Evolutionary conservation across 805 yeast genomes (phyloP).

Genomic region (Kuraishia ogatae): DNA sequence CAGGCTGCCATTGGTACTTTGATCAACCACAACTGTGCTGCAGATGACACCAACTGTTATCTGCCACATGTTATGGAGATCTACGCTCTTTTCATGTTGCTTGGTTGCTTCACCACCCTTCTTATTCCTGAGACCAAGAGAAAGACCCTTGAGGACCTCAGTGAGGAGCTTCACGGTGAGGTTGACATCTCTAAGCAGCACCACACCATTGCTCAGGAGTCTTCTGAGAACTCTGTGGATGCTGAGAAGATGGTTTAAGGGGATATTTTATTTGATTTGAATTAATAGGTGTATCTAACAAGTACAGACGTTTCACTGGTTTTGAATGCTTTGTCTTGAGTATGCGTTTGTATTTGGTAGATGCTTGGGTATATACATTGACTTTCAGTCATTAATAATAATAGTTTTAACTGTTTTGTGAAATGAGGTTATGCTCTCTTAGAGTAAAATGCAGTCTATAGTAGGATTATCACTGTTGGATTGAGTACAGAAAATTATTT

Average conservation of each 20-base stretch:
- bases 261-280: background rate
- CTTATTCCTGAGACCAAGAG: conserved; percentile 88
- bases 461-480: background rate
- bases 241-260: background rate
- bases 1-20: conserved; percentile 83
- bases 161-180: conserved; percentile 80
- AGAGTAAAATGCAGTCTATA: too few species aligned
- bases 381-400: background rate
- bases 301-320: background rate
- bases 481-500: too few species aligned
- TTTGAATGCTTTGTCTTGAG: background rate
- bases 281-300: background rate
- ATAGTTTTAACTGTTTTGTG: background rate
- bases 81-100: conserved; percentile 84
- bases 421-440: background rate
- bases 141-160: conserved; percentile 77
- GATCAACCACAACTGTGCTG: conserved; percentile 68
- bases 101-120: conserved; percentile 59
- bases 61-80: conserved; percentile 91
- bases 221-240: conserved; percentile 1
- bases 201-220: background rate
- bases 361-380: background rate
- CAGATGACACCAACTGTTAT: conserved; percentile 58
- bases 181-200: conserved; percentile 24
- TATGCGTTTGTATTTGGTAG: background rate